A percentile compares a stretch with the other conserved stretches of the same genome.
Conservation (phyloP, 2,329 filamentous ascomycete species). For the Lasiodiplodia sp. region DNA sequence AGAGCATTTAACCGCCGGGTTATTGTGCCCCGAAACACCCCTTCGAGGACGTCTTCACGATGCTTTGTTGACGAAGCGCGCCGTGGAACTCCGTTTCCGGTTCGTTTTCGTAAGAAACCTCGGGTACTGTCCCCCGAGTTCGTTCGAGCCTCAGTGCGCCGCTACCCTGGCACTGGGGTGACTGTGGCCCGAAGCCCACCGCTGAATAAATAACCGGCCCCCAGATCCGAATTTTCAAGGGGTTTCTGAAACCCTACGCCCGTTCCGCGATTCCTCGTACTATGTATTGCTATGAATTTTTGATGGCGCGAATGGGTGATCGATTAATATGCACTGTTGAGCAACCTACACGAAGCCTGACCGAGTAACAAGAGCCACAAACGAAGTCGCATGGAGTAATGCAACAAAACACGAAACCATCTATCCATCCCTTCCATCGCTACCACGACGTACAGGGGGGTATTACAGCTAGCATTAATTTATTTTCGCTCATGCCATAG, state of each 20-base stretch:
- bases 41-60: neutral
- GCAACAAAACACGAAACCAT: no score
- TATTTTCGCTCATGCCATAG: no score
- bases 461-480: no score
- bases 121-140: neutral
- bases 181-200: neutral
- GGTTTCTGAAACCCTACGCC: neutral
- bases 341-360: no score
- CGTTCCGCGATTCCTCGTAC: neutral
- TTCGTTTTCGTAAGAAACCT: neutral
- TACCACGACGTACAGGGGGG: no score
- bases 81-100: neutral
- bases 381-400: no score
- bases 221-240: neutral
- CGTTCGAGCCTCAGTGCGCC: neutral
- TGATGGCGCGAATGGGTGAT: no score
- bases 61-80: neutral
- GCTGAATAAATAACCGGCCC: neutral
- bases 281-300: no score
- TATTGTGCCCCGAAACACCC: neutral
- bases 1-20: conserved; percentile 21
- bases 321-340: no score
- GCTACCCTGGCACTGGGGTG: neutral
- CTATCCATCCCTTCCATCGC: no score
- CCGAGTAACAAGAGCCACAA: no score